phyloP scores from a whole-genome alignment of 495 filamentous ascomycete species.

The Polyplosphaeria fusca region DNA sequence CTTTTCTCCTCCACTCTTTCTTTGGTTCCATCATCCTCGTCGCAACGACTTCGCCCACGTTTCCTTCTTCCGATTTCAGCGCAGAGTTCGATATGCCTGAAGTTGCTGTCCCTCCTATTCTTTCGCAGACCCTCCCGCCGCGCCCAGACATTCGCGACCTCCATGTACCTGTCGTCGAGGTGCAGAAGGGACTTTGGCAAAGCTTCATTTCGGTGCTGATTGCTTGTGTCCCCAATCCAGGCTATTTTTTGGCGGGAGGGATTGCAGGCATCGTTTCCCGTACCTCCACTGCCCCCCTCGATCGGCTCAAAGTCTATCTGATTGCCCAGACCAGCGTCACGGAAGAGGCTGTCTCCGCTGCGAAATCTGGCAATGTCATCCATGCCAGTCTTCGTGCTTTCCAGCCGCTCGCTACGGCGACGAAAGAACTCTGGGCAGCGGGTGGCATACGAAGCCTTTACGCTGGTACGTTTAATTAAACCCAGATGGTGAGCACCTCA shows the following conservation, averaged over 20 bases:
- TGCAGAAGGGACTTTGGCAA: conserved; percentile 13
- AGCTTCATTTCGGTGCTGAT: conserved; percentile 53
- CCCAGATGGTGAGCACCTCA: conserved; percentile 19
- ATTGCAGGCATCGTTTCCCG: conserved; percentile 87
- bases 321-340: conserved; percentile 79
- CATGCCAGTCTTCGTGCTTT: conserved; percentile 63
- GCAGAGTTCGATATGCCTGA: conserved; percentile 15
- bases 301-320: conserved; percentile 94
- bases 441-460: conserved; percentile 92
- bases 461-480: conserved; percentile 63
- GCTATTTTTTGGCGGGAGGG: conserved; percentile 95
- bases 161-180: conserved; percentile 15
- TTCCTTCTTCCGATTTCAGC: not conserved
- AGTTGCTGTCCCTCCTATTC: conserved; percentile 1
- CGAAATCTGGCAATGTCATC: conserved; percentile 67
- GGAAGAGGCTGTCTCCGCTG: conserved; percentile 59
- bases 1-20: conserved; percentile 69
- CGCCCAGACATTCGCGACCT: conserved; percentile 13
- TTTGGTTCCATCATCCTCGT: conserved; percentile 65
- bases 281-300: conserved; percentile 90
- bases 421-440: conserved; percentile 72
- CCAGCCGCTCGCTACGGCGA: conserved; percentile 66
- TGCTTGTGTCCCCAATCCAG: conserved; percentile 67
- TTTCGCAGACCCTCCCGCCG: conserved; percentile 27
- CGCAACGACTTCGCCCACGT: conserved; percentile 42